A percentile compares a stretch with the other conserved stretches of the same genome.
These are phyloP conservation scores for Aspergillus terreus DNA, from an alignment of 2,329 filamentous ascomycete species.

Conservation along the genomic window DNA sequence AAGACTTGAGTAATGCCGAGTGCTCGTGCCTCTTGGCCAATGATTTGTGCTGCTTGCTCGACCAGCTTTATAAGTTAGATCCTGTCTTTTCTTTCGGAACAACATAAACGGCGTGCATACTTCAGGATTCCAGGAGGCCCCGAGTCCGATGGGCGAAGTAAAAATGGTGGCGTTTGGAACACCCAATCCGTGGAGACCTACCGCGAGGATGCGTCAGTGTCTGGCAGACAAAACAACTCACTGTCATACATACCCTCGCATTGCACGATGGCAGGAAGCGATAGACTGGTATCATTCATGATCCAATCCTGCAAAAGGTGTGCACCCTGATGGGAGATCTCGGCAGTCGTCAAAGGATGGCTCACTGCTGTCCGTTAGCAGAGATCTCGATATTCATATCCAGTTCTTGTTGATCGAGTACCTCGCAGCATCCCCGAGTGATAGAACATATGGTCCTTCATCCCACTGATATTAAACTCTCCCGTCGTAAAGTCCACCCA, in stretches of 20 bases:
- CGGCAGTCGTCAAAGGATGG: background rate
- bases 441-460: background rate
- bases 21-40: background rate
- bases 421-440: background rate
- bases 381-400: no score
- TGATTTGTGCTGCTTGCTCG: background rate
- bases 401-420: background rate
- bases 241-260: background rate
- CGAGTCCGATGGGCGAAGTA: background rate
- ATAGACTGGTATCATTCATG: background rate
- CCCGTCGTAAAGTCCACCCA: background rate
- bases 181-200: background rate
- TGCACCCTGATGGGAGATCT: background rate
- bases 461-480: background rate
- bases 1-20: background rate
- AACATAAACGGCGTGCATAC: background rate
- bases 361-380: background rate
- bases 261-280: background rate
- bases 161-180: background rate
- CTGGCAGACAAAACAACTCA: background rate
- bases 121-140: background rate
- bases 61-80: background rate
- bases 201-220: background rate
- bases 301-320: background rate
- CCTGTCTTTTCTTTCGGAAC: background rate